Evolutionary conservation across 257 asterid genomes (phyloP), one percentile per base, ranked within the genome.

Genomic region (Petunia secreta): DNA sequence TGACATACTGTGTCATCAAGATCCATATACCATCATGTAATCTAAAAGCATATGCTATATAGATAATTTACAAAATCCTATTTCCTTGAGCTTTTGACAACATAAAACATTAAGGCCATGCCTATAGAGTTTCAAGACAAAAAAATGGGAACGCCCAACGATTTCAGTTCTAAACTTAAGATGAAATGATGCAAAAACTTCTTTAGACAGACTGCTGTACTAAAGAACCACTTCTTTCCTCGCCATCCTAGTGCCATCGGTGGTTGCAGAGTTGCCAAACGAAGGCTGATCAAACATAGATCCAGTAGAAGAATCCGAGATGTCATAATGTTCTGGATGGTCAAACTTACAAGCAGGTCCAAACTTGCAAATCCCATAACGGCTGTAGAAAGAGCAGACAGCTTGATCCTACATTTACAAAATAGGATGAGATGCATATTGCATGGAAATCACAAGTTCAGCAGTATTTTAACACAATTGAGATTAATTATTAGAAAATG

Each of bases 341-440:
- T 94, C 94, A 48, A 88, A 94, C 81, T 88, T 91, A 86, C 98
- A 94, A 59, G 94, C 91, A 5, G 97, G 98, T 59, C 98, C 98
- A 39, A 80, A 93, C 92, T 94, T 94, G 96, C 98, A 94, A 67
- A 93, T 94, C 71, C 98, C 98, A 41, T 90, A 94, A 37, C 92
- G 93, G 58, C 87, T 90, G 82, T 90, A 94, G 86, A 86, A 89
- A 6, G 95, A 83, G 87, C 98, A 94, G 75, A 93, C 84, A 62
- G 95, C 87, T 85, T 90, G 95, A 80, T 91, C 98, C 98, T 94
- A 89, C 81, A 52, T 8, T 52, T 52, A 52, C 10, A 9, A 52
- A 52, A 52, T 11, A 50, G 4, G 10, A 2, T 14, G 77, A 69
- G 44, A 44, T 10, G 25, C 8, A 68, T 50, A 6, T n/a, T 68